phyloP scores from a whole-genome alignment of 2,329 filamentous ascomycete species.

The Aspergillus sp. region DNA sequence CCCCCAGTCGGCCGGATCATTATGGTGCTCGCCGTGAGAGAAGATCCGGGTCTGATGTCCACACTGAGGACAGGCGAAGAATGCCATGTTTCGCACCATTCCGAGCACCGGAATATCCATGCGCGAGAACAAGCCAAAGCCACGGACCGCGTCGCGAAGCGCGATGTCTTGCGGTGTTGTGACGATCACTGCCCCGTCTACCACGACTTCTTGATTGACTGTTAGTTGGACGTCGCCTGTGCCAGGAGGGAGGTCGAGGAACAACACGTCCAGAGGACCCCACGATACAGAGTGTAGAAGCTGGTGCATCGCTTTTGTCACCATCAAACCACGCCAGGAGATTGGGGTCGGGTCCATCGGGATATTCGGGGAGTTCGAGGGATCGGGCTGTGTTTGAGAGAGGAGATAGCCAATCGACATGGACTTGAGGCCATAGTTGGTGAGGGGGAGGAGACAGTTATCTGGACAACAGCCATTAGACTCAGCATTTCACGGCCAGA shows the following conservation, averaged over 20 bases:
- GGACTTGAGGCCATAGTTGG: conserved; percentile 90
- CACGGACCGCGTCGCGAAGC: conserved; percentile 82
- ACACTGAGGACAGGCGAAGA: conserved; percentile 74
- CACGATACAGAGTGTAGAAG: conserved; percentile 92
- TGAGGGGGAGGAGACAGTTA: conserved; percentile 65
- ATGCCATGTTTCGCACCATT: conserved; percentile 84
- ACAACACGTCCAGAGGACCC: conserved; percentile 77
- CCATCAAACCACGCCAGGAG: conserved; percentile 93
- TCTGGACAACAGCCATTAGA: too few species aligned
- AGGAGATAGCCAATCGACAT: conserved; percentile 99
- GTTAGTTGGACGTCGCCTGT: conserved; percentile 94
- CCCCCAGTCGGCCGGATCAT: conserved; percentile 42
- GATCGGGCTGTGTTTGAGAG: conserved; percentile 21
- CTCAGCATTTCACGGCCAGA: too few species aligned
- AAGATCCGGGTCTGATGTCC: conserved; percentile 66
- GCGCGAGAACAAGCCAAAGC: conserved; percentile 85
- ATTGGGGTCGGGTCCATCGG: conserved; percentile 57
- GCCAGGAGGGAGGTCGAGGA: conserved; percentile 85
- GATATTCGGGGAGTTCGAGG: conserved; percentile 14
- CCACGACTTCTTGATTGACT: conserved; percentile 87
- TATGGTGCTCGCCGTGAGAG: conserved; percentile 35
- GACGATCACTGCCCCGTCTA: conserved; percentile 76
- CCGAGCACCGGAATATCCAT: conserved; percentile 70
- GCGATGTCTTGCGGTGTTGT: conserved; percentile 91
- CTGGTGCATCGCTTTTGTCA: conserved; percentile 94